Evolutionary conservation across 371 early-diverging fungal species (phyloP), one percentile per base, ranked within the genome.

Genomic region (Nosema granulosis): DNA sequence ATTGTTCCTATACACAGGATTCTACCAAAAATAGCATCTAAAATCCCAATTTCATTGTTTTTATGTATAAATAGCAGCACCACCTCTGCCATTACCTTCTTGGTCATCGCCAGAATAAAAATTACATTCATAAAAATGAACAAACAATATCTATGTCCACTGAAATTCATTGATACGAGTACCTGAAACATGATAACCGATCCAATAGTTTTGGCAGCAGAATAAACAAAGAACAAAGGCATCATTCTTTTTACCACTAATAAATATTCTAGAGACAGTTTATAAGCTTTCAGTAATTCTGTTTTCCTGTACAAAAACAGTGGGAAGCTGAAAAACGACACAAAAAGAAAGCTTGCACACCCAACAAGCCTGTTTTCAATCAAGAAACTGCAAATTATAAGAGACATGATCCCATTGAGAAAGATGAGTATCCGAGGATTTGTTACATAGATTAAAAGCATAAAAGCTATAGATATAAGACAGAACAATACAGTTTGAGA

Each of bases 101-200:
- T 66, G 18, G 11, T 43, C 9, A 49, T n/a, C 37, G 32, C 26
- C 16, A 66, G 49, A 66, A 49, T 49, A 34, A 66, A 35, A 3
- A 43, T 28, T 24, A 66, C 12, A 66, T 66, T 66, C 66, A 66
- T 66, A 66, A 66, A 66, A 1, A 66, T 20, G 29, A 66, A 66
- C 0, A 66, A 2, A 3, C 26, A 22, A n/a, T 11, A 16, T 20
- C 20, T 38, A 12, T 43, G 37, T 11, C 66, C 66, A 26, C 1
- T 66, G 49, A 35, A 66, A 66, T 66, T n/a, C 28, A 26, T 24
- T 29, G 3, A 11, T 2, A 66, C 3, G 1, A 66, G 28, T 22
- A 66, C 18, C 16, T 66, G 18, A 32, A 66, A 26, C 11, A 49
- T 1, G 22, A 29, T 49, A 49, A 66, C 28, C 6, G 50, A 32